These are phyloP conservation scores for Oehlia diaphana DNA, from an alignment of 192 early-diverging fungal species.

Conservation along the genomic window DNA sequence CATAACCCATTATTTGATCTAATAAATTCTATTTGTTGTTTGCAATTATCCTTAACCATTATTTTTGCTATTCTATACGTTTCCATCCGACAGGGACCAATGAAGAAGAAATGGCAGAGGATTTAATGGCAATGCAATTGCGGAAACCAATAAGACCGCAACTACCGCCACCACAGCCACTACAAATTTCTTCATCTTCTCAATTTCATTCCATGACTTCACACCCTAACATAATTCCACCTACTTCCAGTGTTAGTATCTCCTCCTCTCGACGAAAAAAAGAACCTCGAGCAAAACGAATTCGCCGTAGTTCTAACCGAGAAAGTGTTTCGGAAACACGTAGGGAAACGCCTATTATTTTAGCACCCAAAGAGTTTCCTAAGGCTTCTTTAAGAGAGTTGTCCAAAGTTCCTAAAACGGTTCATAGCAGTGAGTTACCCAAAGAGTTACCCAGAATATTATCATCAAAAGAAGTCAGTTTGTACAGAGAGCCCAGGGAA, in stretches of 20 bases:
- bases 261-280: background rate
- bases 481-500: background rate
- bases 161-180: background rate
- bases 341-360: background rate
- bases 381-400: background rate
- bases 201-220: background rate
- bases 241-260: background rate
- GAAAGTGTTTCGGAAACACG: background rate
- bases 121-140: background rate
- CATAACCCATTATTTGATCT: background rate
- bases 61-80: background rate
- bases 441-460: background rate
- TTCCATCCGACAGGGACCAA: background rate
- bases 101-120: background rate
- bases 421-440: background rate
- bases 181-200: background rate
- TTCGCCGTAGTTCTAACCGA: background rate
- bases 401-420: background rate
- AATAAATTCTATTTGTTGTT: background rate
- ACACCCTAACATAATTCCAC: background rate
- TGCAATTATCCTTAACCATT: background rate
- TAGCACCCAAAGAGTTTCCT: background rate
- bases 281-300: background rate
- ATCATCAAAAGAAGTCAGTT: background rate
- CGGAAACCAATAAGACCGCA: background rate